These are phyloP conservation scores for Linum usitatissimum DNA, from an alignment of 345 rosid genomes.

Conservation along the genomic window DNA sequence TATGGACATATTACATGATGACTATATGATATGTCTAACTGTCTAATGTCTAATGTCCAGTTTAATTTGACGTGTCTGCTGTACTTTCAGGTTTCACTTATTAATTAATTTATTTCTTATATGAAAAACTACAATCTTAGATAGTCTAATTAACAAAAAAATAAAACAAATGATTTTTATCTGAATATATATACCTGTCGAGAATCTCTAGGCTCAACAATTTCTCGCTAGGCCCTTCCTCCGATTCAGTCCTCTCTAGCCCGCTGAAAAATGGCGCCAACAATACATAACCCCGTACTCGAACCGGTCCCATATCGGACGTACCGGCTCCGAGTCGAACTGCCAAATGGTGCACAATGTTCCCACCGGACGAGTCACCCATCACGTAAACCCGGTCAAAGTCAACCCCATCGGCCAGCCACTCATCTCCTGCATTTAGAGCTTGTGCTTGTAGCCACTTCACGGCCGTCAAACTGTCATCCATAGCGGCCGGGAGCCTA, in stretches of 20 bases:
- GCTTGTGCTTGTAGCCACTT: not conserved
- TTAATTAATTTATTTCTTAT: no score
- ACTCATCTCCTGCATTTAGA: conserved; percentile 28
- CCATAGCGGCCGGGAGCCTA: conserved; percentile 67
- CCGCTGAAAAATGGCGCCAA: conserved; percentile 87
- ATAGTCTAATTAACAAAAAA: no score
- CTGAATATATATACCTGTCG: conserved; percentile 80
- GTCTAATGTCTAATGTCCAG: no score
- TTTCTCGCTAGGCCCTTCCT: conserved; percentile 57
- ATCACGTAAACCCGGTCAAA: conserved; percentile 46
- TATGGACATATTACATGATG: no score
- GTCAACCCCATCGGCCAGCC: conserved; percentile 30
- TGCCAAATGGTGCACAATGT: conserved; percentile 73
- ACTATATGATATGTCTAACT: no score
- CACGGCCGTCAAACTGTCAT: conserved; percentile 27
- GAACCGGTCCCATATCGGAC: conserved; percentile 35
- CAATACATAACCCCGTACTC: conserved; percentile 66
- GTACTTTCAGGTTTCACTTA: no score
- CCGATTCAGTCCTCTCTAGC: conserved; percentile 56
- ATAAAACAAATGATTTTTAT: no score
- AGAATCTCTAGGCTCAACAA: conserved; percentile 49
- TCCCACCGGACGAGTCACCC: conserved; percentile 92
- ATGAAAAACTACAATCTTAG: no score
- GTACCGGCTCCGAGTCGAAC: conserved; percentile 38
- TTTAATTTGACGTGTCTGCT: no score